phyloP scores from a whole-genome alignment of 768 basidiomycete genomes.

The Harrya chromipes region DNA sequence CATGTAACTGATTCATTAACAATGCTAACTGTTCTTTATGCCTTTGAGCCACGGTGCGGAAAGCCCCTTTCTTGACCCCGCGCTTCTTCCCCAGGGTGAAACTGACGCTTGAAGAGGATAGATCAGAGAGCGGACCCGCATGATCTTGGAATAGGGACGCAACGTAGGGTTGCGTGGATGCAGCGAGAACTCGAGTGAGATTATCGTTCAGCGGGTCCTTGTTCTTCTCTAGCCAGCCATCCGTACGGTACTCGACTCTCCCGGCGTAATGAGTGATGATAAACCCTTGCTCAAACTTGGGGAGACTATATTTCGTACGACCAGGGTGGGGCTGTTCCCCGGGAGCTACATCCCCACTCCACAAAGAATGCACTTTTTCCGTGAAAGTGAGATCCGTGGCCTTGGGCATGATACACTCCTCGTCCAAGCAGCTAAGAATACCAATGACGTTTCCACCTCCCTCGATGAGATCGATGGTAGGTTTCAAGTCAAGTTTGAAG shows the following conservation, averaged over 20 bases:
- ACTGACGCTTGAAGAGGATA: conserved; percentile 34
- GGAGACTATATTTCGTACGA: conserved; percentile 77
- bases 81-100: conserved; percentile 60
- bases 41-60: conserved; percentile 91
- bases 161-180: conserved; percentile 79
- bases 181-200: conserved; percentile 81
- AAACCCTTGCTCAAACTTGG: conserved; percentile 92
- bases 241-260: conserved; percentile 92
- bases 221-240: conserved; percentile 99
- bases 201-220: conserved; percentile 98
- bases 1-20: conserved; percentile 85
- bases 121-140: conserved; percentile 40
- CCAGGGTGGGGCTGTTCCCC: conserved; percentile 64
- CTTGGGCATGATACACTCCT: conserved; percentile 99
- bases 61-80: conserved; percentile 89
- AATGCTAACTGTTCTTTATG: conserved; percentile 94
- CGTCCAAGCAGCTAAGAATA: conserved; percentile 89
- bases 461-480: conserved; percentile 98
- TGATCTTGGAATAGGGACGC: conserved; percentile 84
- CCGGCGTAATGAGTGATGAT: conserved; percentile 96
- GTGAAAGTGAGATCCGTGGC: conserved; percentile 95
- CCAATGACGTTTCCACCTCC: conserved; percentile 70
- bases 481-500: conserved; percentile 95
- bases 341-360: conserved; percentile 46
- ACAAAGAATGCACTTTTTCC: conserved; percentile 81